Percentiles rank a stretch among this genome's conserved stretches.
phyloP scores from a whole-genome alignment of 2,329 filamentous ascomycete species.

The Aspergillus aculeatinus region DNA sequence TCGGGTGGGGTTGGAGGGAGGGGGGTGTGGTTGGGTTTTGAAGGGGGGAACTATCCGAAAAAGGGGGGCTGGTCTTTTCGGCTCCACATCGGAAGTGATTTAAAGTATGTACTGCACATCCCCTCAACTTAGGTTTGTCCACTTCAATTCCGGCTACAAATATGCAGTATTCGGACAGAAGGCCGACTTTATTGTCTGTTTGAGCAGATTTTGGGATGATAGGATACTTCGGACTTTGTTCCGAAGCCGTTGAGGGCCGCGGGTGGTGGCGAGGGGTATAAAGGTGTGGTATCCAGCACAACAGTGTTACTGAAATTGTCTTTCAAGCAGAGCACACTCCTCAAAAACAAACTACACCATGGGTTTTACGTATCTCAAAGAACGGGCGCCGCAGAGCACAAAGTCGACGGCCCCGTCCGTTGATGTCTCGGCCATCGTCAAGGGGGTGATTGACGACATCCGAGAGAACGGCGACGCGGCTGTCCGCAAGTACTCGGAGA shows the following conservation, averaged over 20 bases:
- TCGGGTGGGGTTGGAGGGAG: not conserved
- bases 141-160: not conserved
- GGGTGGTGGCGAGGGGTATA: no score
- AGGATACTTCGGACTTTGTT: no score
- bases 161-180: not conserved
- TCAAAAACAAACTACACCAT: no score
- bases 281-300: no score
- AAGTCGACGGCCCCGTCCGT: not conserved
- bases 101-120: no score
- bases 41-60: not conserved
- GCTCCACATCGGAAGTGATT: not conserved
- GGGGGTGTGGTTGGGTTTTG: not conserved
- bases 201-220: no score
- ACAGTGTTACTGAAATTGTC: no score
- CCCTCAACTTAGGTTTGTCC: not conserved
- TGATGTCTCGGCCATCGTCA: constrained; percentile 45
- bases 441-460: constrained; percentile 50
- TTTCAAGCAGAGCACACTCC: no score
- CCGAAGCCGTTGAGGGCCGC: no score
- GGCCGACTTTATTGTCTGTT: no score
- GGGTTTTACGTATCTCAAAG: constrained; percentile 3
- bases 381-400: not conserved
- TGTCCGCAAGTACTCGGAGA: constrained; percentile 51
- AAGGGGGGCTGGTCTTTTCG: not conserved
- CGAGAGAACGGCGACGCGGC: constrained; percentile 49